phyloP scores from a whole-genome alignment of 106 monocot genomes.

The Dioscorea dumetorum region DNA sequence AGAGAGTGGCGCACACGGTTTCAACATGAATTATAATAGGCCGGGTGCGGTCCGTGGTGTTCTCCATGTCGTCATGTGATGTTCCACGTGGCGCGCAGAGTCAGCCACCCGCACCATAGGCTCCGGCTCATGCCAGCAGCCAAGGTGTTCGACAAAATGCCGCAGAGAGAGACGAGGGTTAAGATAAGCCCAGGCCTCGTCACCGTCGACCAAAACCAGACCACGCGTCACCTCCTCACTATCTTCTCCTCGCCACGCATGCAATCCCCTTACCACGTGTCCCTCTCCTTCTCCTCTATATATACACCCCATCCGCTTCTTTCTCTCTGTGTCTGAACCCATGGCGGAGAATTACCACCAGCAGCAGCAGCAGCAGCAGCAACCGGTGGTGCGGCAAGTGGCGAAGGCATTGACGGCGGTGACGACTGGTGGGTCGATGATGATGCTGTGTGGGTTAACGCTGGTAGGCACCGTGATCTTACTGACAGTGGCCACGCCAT shows the following conservation, averaged over 20 bases:
- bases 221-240: background rate
- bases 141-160: too few relatives aligned
- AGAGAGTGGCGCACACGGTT: too few relatives aligned
- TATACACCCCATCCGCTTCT: background rate
- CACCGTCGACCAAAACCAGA: background rate
- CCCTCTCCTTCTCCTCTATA: background rate
- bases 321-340: background rate
- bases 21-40: too few relatives aligned
- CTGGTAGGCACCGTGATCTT: conserved; percentile 10
- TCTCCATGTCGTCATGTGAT: too few relatives aligned
- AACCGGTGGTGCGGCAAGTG: background rate
- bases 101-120: too few relatives aligned
- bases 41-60: too few relatives aligned
- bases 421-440: background rate
- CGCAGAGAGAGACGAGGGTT: too few relatives aligned
- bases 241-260: background rate
- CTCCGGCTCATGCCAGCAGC: too few relatives aligned
- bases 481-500: conserved; percentile 7
- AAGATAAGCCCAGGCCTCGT: background rate
- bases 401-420: conserved; percentile 7
- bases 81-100: too few relatives aligned
- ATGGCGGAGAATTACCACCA: background rate
- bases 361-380: conserved; percentile 6
- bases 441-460: conserved; percentile 6
- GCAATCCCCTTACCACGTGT: conserved; percentile 6